A percentile compares a stretch with the other conserved stretches of the same genome.
These are phyloP conservation scores for Fusarium piperis DNA, from an alignment of 2,329 filamentous ascomycete species.

Conservation along the genomic window DNA sequence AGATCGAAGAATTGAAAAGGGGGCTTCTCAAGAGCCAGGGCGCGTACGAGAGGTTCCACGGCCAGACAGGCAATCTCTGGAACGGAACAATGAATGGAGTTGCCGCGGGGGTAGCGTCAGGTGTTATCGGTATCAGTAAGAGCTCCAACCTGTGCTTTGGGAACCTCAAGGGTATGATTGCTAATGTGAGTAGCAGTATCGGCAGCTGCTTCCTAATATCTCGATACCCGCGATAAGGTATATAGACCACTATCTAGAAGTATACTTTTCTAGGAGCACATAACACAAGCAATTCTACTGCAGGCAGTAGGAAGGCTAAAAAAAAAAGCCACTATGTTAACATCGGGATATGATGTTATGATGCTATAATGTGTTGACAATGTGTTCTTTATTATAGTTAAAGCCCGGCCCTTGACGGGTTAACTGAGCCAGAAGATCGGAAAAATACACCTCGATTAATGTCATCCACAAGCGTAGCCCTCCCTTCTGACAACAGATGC, in stretches of 20 bases:
- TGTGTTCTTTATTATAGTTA: too few relatives aligned
- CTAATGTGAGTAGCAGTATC: background rate
- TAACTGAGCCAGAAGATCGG: too few relatives aligned
- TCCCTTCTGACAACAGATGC: too few relatives aligned
- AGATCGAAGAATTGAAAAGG: background rate
- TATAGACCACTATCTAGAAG: background rate
- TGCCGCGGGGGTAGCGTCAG: conserved; percentile 1
- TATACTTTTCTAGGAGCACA: background rate
- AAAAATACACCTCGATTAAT: too few relatives aligned
- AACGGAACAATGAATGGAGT: conserved; percentile 6
- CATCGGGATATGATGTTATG: too few relatives aligned
- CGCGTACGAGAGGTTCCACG: background rate
- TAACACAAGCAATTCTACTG: too few relatives aligned
- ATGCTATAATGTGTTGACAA: too few relatives aligned
- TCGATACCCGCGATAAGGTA: background rate
- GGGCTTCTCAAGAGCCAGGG: background rate
- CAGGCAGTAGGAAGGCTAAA: too few relatives aligned
- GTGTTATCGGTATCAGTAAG: conserved; percentile 3
- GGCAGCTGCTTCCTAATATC: background rate
- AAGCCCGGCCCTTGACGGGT: too few relatives aligned
- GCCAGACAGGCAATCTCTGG: background rate
- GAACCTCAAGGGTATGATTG: background rate
- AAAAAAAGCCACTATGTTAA: too few relatives aligned
- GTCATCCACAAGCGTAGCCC: too few relatives aligned
- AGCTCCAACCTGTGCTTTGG: background rate